Percentiles rank a stretch among this genome's conserved stretches.
phyloP scores from a whole-genome alignment of 257 asterid genomes.

The Hygrophila difformis region DNA sequence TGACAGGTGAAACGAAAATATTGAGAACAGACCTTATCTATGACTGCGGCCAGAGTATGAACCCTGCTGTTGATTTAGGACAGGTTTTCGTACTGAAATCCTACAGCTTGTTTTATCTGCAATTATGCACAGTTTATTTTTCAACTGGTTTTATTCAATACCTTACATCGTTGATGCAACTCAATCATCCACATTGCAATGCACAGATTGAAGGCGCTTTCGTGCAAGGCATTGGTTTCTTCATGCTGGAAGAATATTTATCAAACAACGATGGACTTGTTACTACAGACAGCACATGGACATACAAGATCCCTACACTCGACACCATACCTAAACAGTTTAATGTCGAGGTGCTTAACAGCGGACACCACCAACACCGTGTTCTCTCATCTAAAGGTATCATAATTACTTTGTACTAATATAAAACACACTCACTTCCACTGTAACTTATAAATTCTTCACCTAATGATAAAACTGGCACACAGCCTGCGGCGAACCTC shows the following conservation, averaged over 20 bases:
- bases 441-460: too few species aligned
- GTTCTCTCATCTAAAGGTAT: slow-evolving; percentile 77
- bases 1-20: slow-evolving; percentile 54
- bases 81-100: slow-evolving; percentile 29
- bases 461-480: too few species aligned
- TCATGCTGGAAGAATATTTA: slow-evolving; percentile 75
- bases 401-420: background rate
- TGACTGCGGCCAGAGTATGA: slow-evolving; percentile 75
- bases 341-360: slow-evolving; percentile 55
- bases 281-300: slow-evolving; percentile 61
- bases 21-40: slow-evolving; percentile 45
- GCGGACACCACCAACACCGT: slow-evolving; percentile 55
- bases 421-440: too few species aligned
- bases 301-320: slow-evolving; percentile 68
- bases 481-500: slow-evolving; percentile 84
- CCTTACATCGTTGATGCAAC: too few species aligned
- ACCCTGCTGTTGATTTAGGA: slow-evolving; percentile 72
- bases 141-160: too few species aligned
- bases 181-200: too few species aligned
- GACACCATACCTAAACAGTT: slow-evolving; percentile 61
- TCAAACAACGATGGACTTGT: slow-evolving; percentile 44
- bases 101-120: background rate
- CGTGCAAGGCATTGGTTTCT: slow-evolving; percentile 79
- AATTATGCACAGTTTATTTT: background rate
- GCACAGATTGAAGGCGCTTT: slow-evolving; percentile 93